These are phyloP conservation scores for Solanum infundibuliforme DNA, from an alignment of 257 asterid genomes.

Conservation along the genomic window DNA sequence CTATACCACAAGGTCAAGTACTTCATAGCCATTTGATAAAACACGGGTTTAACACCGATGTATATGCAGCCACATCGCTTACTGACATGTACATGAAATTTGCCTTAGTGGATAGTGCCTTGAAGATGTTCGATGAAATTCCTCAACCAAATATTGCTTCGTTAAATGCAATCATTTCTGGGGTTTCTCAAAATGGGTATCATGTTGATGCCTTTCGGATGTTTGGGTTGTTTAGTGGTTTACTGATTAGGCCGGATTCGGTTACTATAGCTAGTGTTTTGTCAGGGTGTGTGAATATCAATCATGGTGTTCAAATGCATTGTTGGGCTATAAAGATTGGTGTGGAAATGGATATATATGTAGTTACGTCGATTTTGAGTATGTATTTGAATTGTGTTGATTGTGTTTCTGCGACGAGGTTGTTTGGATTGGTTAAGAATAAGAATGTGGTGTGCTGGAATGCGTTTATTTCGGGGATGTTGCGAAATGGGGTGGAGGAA, in stretches of 20 bases:
- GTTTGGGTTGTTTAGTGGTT: conserved; percentile 24
- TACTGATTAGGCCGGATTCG: conserved; percentile 37
- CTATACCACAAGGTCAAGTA: conserved; percentile 38
- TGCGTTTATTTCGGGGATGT: conserved; percentile 66
- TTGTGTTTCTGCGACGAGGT: conserved; percentile 36
- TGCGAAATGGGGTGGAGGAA: conserved; percentile 40
- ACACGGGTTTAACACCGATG: conserved; percentile 25
- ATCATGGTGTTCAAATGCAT: conserved; percentile 50
- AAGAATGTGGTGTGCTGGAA: conserved; percentile 60
- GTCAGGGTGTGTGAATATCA: conserved; percentile 33
- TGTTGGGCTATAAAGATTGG: conserved; percentile 73
- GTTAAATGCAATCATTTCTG: conserved; percentile 62
- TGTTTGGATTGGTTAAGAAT: conserved; percentile 35
- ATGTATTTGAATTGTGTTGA: conserved; percentile 54
- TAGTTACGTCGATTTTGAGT: conserved; percentile 53
- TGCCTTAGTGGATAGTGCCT: conserved; percentile 22
- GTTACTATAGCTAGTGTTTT: conserved; percentile 52
- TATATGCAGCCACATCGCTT: conserved; percentile 58
- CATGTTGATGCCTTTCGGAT: conserved; percentile 26
- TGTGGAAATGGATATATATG: conserved; percentile 45
- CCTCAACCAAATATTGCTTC: conserved; percentile 37
- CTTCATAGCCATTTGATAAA: conserved; percentile 66
- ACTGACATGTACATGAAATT: conserved; percentile 53
- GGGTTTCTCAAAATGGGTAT: conserved; percentile 50
- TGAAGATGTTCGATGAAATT: conserved; percentile 74